These are phyloP conservation scores for Takashimella tepidaria DNA, from an alignment of 1,284 basidiomycete genomes.

Conservation along the genomic window DNA sequence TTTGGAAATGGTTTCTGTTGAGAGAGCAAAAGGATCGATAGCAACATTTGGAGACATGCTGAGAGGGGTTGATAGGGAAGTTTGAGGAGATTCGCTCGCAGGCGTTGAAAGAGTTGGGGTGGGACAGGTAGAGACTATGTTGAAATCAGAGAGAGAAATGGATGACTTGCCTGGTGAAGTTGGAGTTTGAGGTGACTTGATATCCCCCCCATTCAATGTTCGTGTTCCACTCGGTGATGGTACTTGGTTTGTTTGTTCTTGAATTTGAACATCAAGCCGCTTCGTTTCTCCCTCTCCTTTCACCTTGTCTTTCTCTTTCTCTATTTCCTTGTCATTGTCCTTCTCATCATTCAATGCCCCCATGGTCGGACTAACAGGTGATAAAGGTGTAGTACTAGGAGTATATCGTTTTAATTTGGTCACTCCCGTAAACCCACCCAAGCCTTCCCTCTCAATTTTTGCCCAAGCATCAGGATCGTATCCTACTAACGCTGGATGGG, in stretches of 20 bases:
- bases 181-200: background rate
- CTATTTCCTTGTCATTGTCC: background rate
- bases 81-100: too few species aligned
- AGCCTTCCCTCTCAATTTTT: conserved; percentile 33
- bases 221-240: background rate
- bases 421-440: conserved; percentile 44
- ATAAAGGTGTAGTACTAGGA: background rate
- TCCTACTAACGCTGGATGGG: conserved; percentile 37
- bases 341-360: too few species aligned
- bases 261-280: too few species aligned
- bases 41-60: too few species aligned
- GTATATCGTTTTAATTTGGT: conserved; percentile 11
- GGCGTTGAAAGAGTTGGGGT: too few species aligned
- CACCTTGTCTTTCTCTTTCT: background rate
- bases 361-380: background rate
- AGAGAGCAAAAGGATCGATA: background rate
- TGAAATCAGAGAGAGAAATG: too few species aligned
- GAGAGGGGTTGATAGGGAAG: too few species aligned
- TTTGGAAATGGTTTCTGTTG: background rate
- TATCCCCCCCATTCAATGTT: background rate
- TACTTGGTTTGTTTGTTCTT: background rate
- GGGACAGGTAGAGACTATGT: too few species aligned
- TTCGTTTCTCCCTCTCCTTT: background rate
- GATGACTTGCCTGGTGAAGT: background rate
- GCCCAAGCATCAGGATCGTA: conserved; percentile 36